Base-by-base conservation (phyloP, 306 rosid species). In the Potentilla sterilis region DNA sequence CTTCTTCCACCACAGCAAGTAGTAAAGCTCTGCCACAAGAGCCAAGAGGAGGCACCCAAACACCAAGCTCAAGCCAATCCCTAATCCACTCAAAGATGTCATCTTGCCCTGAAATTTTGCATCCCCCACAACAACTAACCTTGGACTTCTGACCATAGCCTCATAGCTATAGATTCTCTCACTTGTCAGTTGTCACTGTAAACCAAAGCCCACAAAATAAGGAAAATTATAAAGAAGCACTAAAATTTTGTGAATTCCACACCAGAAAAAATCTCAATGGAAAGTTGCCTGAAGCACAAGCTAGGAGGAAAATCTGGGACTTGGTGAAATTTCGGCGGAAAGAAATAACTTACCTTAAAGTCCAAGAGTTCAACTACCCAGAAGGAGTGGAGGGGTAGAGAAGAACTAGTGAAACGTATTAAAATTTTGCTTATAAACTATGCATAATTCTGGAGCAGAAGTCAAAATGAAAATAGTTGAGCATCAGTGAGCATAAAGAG, bases 1-100 rank as follows among this genome's bases (percentile, higher is more conserved):
- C 79, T 79, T 89, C 81, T 83, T 87, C 96, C 97, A 89, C 88
- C 97, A 93, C 58, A 93, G 70, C 81, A 91, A 69, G 67, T 91
- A 93, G 90, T 84, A 93, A 58, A 93, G 87, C 81, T 91, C 92
- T 1, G 93, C 97, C 72, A 88, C 81, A 41, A 89, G 68, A 52
- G 83, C 92, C 42, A 91, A 69, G 4, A 89, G 77, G 37, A 93
- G 88, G 47, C 78, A 88, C 73, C 93, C 96, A 81, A 91, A 89
- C 0, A 91, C 93, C 69, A 93, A 61, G 73, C 91, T 83, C 75
- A 93, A 75, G 38, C 84, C 85, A 69, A 87, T 74, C 66, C 92
- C 87, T 72, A 89, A 87, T 19, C 84, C 89, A 76, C 91, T 81
- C 67, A 86, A 87, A 83, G 83, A 65, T 79, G 81, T 80, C 85